A percentile compares a stretch with the other conserved stretches of the same genome.
Evolutionary conservation across 202 grass and related monocot genomes (phyloP).

Genomic region (Cymbopogon flexuosus): DNA sequence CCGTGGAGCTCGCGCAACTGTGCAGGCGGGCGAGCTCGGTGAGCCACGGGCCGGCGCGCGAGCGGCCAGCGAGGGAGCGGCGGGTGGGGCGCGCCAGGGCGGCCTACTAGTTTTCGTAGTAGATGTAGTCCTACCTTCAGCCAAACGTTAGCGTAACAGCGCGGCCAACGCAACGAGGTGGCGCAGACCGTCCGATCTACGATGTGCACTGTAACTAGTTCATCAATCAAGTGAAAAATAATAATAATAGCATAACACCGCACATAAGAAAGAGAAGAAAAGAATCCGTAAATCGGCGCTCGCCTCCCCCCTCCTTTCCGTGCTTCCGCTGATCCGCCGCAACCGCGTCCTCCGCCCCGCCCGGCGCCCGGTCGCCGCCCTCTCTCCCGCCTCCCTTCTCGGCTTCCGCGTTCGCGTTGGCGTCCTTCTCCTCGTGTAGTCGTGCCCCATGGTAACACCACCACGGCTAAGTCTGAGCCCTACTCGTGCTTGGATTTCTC

Average conservation of each 20-base stretch:
- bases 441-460: conserved; percentile 14
- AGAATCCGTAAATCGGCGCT: neutral
- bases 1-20: too few species aligned
- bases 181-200: neutral
- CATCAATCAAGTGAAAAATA: neutral
- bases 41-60: too few species aligned
- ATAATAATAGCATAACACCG: too few species aligned
- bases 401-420: neutral
- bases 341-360: neutral
- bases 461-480: neutral
- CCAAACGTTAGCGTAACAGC: too few species aligned
- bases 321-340: neutral
- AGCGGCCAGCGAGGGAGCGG: too few species aligned
- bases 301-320: neutral
- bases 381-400: neutral
- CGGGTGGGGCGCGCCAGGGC: too few species aligned
- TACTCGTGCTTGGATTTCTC: neutral
- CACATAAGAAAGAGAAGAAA: neutral
- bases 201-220: too few species aligned
- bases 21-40: too few species aligned
- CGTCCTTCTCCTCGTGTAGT: neutral
- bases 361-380: neutral
- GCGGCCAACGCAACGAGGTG: neutral
- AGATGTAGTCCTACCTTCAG: too few species aligned
- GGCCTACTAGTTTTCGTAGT: too few species aligned